Evolutionary conservation across 2,329 filamentous ascomycete genomes (phyloP).

Genomic region (Hymenotorrendiella dingleyae): DNA sequence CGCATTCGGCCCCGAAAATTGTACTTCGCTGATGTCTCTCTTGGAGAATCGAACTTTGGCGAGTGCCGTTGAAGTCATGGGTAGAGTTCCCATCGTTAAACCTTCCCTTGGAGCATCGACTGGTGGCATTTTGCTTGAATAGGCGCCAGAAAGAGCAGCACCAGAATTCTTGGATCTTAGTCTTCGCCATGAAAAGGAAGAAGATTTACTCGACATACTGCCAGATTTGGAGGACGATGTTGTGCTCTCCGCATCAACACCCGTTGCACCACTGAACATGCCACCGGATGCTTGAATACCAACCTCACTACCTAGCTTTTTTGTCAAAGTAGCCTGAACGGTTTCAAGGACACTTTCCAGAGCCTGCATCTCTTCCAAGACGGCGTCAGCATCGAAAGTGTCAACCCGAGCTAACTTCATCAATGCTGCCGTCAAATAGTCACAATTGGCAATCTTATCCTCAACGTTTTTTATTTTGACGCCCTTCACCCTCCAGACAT

Average conservation of each 20-base stretch:
- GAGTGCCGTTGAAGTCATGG: slow-evolving; percentile 59
- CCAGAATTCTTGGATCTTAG: slow-evolving; percentile 84
- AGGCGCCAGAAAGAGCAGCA: slow-evolving; percentile 48
- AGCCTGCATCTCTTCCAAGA: slow-evolving; percentile 89
- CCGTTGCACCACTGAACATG: slow-evolving; percentile 66
- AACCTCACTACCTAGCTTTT: slow-evolving; percentile 90
- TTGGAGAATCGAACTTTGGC: slow-evolving; percentile 64
- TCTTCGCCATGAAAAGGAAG: slow-evolving; percentile 84
- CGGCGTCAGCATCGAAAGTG: slow-evolving; percentile 82
- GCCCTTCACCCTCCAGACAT: slow-evolving; percentile 90
- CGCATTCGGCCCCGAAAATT: slow-evolving; percentile 77
- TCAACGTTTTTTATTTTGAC: slow-evolving; percentile 89
- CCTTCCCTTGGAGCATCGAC: slow-evolving; percentile 51
- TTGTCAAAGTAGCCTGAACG: slow-evolving; percentile 67
- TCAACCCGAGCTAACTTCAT: slow-evolving; percentile 79
- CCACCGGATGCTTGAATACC: slow-evolving; percentile 69
- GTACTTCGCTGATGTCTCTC: slow-evolving; percentile 60
- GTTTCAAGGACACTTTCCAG: slow-evolving; percentile 83
- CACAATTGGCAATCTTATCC: slow-evolving; percentile 89
- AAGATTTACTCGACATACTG: slow-evolving; percentile 67
- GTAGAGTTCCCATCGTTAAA: slow-evolving; percentile 65
- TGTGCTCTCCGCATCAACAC: slow-evolving; percentile 38
- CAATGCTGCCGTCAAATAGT: slow-evolving; percentile 82
- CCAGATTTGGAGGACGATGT: slow-evolving; percentile 40
- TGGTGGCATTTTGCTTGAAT: slow-evolving; percentile 40